Evolutionary conservation across 2,329 filamentous ascomycete genomes (phyloP).

Genomic region (Tolypocladium inflatum): DNA sequence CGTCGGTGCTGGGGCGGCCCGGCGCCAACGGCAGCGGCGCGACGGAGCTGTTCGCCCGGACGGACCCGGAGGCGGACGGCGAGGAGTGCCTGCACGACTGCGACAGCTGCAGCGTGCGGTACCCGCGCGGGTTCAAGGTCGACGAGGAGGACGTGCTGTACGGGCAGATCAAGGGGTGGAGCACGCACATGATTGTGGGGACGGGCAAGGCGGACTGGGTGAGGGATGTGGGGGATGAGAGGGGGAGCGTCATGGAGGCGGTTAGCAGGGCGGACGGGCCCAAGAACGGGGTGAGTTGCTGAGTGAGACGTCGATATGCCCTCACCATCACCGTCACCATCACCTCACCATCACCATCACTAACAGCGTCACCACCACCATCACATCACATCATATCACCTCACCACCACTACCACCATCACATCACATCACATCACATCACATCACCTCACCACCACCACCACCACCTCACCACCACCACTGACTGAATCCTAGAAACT

Average conservation of each 20-base stretch:
- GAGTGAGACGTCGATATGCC: too few species aligned
- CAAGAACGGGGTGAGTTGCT: slow-evolving; percentile 56
- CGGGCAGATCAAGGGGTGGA: slow-evolving; percentile 78
- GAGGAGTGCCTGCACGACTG: slow-evolving; percentile 88
- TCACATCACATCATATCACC: too few species aligned
- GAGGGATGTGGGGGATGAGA: slow-evolving; percentile 78
- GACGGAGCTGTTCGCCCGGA: slow-evolving; percentile 59
- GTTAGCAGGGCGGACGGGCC: slow-evolving; percentile 50
- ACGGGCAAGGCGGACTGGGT: slow-evolving; percentile 98
- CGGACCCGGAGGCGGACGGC: slow-evolving; percentile 69
- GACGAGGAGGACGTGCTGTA: slow-evolving; percentile 74
- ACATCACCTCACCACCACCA: too few species aligned
- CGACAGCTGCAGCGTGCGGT: slow-evolving; percentile 66
- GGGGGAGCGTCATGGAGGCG: slow-evolving; percentile 75
- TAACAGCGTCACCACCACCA: too few species aligned
- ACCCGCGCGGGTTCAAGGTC: slow-evolving; percentile 63
- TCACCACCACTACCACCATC: too few species aligned
- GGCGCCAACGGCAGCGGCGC: slow-evolving; percentile 15
- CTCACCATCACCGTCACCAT: too few species aligned
- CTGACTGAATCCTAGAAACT: slow-evolving; percentile 50
- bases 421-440: too few species aligned
- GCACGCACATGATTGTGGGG: slow-evolving; percentile 80
- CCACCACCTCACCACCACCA: not conserved
- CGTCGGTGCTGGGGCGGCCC: slow-evolving; percentile 18
- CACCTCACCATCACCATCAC: too few species aligned